Percentiles rank a stretch among this genome's conserved stretches.
phyloP scores from a whole-genome alignment of 2,329 filamentous ascomycete species.

The Venturia pyrina region DNA sequence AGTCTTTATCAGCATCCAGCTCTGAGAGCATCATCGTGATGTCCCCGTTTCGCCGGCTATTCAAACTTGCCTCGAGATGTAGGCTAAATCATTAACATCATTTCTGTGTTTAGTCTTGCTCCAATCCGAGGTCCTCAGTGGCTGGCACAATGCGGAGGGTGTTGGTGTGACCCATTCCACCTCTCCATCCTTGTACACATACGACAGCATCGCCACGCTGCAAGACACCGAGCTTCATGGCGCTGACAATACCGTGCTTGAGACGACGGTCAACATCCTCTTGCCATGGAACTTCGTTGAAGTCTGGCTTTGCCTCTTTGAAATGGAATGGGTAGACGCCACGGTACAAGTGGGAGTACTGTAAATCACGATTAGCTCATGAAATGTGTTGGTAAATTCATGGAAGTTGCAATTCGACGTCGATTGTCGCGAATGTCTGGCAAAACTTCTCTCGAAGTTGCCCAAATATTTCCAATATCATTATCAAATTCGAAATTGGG shows the following conservation, averaged over 20 bases:
- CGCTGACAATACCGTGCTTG: slow-evolving; percentile 89
- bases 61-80: background rate
- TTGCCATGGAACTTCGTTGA: slow-evolving; percentile 88
- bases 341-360: slow-evolving; percentile 89
- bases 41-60: background rate
- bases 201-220: slow-evolving; percentile 64
- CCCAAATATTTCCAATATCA: background rate
- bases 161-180: slow-evolving; percentile 87
- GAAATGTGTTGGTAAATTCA: background rate
- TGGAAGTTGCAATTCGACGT: background rate
- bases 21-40: background rate
- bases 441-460: background rate
- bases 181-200: slow-evolving; percentile 85
- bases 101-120: slow-evolving; percentile 23
- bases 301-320: slow-evolving; percentile 88
- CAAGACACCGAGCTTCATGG: slow-evolving; percentile 70
- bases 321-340: slow-evolving; percentile 98
- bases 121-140: slow-evolving; percentile 39
- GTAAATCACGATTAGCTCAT: slow-evolving; percentile 5
- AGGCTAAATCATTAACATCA: background rate
- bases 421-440: background rate
- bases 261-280: slow-evolving; percentile 96
- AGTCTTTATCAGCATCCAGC: background rate
- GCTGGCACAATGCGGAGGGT: slow-evolving; percentile 49
- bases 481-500: slow-evolving; percentile 7